Evolutionary conservation across 768 basidiomycete species (phyloP), one percentile per base, ranked within the genome.

Genomic region (Leccinum subgranulosum): DNA sequence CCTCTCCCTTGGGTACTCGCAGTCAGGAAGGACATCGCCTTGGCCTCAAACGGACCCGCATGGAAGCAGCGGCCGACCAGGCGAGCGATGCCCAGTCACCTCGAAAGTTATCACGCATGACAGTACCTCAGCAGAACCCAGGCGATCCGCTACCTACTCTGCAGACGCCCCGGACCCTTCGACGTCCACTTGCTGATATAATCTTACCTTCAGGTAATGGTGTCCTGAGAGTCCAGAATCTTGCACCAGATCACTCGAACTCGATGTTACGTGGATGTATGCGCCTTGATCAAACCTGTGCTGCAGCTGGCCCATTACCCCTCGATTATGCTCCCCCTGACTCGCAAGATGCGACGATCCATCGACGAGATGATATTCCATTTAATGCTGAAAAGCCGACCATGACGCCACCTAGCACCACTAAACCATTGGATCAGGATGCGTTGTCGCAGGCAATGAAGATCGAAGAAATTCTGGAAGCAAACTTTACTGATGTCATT

Each of bases 141-240:
- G 21, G 34, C 14, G 49, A 45, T 31, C 19, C 33, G 31, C 56
- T 25, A 6, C 25, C 28, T 17, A 14, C 48, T 25, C 27, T 49
- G 31, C 58, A 34, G 31, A 65, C 60, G 23, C 63, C 61, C 0
- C 56, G 14, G 49, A 66, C 66, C 3, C 59, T 56, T 17, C 55
- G 64, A 56, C 67, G 43, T 11, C 67, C 67, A 0, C 62, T 69
- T 29, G 48, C 54, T n/a, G 67, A 64, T 48, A 47, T 69, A 23
- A 57, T 46, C 17, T 33, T 59, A 1, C 39, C 60, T 25, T 34
- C 55, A 15, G 27, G 28, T 0, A 49, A n/a, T 21, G 41, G 54
- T 46, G 31, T n/a, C 14, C 10, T 49, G 2, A 14, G 21, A 23
- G 2, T 15, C 19, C 50, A 29, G n/a, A 41, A n/a, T 19, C 39